Base-by-base conservation (phyloP, 1,284 basidiomycete genomes). In the Puccinia horiana region DNA sequence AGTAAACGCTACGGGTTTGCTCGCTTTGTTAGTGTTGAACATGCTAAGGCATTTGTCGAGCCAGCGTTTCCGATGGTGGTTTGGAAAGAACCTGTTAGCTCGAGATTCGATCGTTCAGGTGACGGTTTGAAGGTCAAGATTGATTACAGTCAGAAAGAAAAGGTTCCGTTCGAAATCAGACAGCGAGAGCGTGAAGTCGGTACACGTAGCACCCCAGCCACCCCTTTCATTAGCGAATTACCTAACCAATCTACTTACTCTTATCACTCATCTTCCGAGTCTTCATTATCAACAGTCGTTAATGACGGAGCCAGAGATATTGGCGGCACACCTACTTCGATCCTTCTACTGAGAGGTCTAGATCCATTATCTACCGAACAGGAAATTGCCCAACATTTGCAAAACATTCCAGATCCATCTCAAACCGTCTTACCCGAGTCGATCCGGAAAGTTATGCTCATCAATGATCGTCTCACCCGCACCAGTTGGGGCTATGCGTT, bases 261-360 rank as follows among this genome's bases (percentile, higher is more conserved):
- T 16, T 90, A 91, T 12, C 87, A 91, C 16, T 88, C 47, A 76
- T 83, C 52, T 44, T 87, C 88, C 49, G 90, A 89, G 73, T 89
- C 90, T 69, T 63, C 79, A 47, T 90, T 90, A 81, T 91, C 91
- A 84, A 35, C 32, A 8, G 86, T 89, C 76, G 80, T 85, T 84
- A 96, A 96, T 86, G 95, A 98, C 85, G 95, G 95, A 0, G 96
- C 93, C 82, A 90, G 94, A 73, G 95, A 98, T 88, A 96, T 98
- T 85, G 95, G 94, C 83, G 93, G 92, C 83, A 88, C 91, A 2
- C 93, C 63, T 0, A 87, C 87, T 44, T 85, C 88, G 8, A 91
- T 96, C 6, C 88, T 98, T 11, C 90, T 98, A 47, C 92, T 98
- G 85, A 91, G 95, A 58, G 93, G 94, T 12, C 89, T 98, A 54